These are phyloP conservation scores for Nicotiana otophora DNA, from an alignment of 257 asterid species.

Conservation along the genomic window DNA sequence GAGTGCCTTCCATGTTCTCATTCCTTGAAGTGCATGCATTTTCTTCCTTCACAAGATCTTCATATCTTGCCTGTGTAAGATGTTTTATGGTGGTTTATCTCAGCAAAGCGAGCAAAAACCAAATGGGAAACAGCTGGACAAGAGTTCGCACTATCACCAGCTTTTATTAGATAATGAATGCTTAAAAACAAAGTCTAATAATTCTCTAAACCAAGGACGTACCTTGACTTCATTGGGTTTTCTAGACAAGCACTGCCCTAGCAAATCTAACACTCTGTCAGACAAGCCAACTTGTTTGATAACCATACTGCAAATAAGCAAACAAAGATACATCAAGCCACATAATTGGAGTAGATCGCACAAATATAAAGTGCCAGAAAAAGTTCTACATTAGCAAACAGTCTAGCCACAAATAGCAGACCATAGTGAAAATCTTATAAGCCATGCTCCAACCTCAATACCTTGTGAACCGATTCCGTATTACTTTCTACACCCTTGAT, in stretches of 20 bases:
- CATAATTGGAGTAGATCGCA: background rate
- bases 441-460: background rate
- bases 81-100: conserved; percentile 59
- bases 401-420: background rate
- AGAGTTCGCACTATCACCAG: conserved; percentile 59
- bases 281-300: conserved; percentile 52
- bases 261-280: conserved; percentile 50
- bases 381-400: background rate
- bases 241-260: conserved; percentile 67
- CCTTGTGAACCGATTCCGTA: background rate
- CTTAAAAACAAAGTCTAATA: conserved; percentile 11
- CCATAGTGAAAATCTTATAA: background rate
- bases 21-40: conserved; percentile 27
- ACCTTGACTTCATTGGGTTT: conserved; percentile 77
- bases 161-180: conserved; percentile 26
- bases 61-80: conserved; percentile 92
- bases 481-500: background rate
- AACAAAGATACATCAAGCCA: background rate
- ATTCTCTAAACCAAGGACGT: conserved; percentile 22
- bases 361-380: background rate
- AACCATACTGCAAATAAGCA: conserved; percentile 44
- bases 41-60: conserved; percentile 50
- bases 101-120: conserved; percentile 48
- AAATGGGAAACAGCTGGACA: conserved; percentile 65
- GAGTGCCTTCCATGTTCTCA: conserved; percentile 44